These are phyloP conservation scores for Citeromyces hawaiiensis DNA, from an alignment of 1,139 yeast species.

Conservation along the genomic window DNA sequence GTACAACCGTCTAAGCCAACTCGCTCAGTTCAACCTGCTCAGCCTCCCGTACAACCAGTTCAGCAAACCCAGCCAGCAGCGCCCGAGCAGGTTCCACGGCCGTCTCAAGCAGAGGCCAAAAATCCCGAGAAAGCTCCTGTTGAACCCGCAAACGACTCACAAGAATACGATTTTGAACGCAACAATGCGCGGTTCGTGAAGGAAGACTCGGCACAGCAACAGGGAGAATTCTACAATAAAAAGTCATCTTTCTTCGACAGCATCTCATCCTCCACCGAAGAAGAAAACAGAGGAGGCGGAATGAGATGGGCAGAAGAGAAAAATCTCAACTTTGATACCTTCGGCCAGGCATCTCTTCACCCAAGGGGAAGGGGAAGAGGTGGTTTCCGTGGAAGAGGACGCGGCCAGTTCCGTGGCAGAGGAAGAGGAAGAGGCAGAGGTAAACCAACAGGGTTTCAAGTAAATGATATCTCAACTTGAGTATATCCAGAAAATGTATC, in stretches of 20 bases:
- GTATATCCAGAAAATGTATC: not conserved
- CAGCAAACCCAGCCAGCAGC: constrained; percentile 22
- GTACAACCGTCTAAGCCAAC: constrained; percentile 18
- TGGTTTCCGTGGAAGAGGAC: constrained; percentile 16
- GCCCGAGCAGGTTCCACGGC: constrained; percentile 12
- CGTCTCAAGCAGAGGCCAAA: not conserved
- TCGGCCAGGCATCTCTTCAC: constrained; percentile 35
- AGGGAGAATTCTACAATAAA: constrained; percentile 40
- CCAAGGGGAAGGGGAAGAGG: constrained; percentile 19
- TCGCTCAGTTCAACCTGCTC: constrained; percentile 15
- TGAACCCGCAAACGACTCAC: constrained; percentile 4
- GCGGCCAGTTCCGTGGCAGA: constrained; percentile 11
- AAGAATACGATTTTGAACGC: constrained; percentile 52
- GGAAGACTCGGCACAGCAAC: constrained; percentile 17
- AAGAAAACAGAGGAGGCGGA: constrained; percentile 12
- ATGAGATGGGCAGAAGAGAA: constrained; percentile 57
- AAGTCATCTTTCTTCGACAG: constrained; percentile 73
- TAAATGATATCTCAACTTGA: constrained; percentile 10
- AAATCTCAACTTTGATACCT: constrained; percentile 48
- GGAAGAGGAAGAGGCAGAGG: constrained; percentile 15
- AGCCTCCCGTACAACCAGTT: constrained; percentile 17
- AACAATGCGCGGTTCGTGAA: constrained; percentile 50
- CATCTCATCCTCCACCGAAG: constrained; percentile 45
- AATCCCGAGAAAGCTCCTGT: constrained; percentile 1
- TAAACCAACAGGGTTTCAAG: constrained; percentile 5